phyloP scores from a whole-genome alignment of 805 yeast genomes.

The Helenozyma rhizophorensis region DNA sequence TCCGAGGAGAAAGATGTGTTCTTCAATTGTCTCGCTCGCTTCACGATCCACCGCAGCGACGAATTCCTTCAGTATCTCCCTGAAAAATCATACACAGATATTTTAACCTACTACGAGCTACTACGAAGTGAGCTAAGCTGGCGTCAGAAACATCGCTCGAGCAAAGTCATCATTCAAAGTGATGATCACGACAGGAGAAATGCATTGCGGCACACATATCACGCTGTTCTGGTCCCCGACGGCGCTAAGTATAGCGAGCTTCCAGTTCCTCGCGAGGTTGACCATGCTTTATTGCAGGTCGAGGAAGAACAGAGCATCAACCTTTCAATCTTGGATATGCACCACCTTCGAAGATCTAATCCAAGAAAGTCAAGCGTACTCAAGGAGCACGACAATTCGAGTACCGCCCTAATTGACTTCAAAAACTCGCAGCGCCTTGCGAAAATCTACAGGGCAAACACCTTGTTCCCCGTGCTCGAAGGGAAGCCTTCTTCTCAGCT shows the following conservation, averaged over 20 bases:
- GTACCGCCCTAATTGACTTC: constrained; percentile 2
- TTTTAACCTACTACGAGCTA: constrained; percentile 40
- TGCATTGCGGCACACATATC: not conserved
- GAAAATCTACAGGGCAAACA: constrained; percentile 7
- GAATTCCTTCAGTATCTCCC: constrained; percentile 35
- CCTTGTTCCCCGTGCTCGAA: constrained; percentile 2
- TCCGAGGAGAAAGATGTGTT: constrained; percentile 46
- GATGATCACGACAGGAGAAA: not conserved
- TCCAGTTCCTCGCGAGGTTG: constrained; percentile 53
- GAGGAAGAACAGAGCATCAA: constrained; percentile 40
- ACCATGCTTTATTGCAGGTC: constrained; percentile 34
- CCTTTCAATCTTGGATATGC: constrained; percentile 8
- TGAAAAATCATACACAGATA: constrained; percentile 40
- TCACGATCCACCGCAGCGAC: constrained; percentile 46
- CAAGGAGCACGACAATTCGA: not conserved
- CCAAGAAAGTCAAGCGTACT: too few species aligned
- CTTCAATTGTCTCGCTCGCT: constrained; percentile 45
- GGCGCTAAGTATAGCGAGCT: constrained; percentile 35
- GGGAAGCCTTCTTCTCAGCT: constrained; percentile 3
- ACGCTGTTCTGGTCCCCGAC: constrained; percentile 6
- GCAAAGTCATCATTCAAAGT: not conserved
- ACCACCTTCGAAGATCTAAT: too few species aligned
- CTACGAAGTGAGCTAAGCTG: constrained; percentile 31
- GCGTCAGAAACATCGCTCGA: too few species aligned
- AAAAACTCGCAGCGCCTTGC: constrained; percentile 1